Evolutionary conservation across 257 asterid genomes (phyloP), one percentile per base, ranked within the genome.

Genomic region (Capsicum chinense): DNA sequence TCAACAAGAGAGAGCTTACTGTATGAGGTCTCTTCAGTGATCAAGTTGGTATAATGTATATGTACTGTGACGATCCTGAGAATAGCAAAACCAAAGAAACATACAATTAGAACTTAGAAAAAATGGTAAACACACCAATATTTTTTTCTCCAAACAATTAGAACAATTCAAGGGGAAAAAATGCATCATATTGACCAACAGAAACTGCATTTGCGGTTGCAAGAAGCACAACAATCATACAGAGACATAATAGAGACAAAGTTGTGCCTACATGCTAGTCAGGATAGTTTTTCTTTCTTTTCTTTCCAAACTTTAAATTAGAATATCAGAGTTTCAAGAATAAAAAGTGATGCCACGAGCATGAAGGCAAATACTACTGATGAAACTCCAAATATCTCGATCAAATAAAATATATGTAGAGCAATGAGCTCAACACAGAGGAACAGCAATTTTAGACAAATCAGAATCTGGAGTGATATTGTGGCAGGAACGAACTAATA

Each of bases 1-100:
- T 97, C 99, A 87, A 93, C 90, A 58, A 97, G 93, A 87, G 97
- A 90, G 87, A 97, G 97, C 90, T 93, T 97, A 91, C 99, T 97
- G 84, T 93, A 91, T 84, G 86, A 84, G 66, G 89, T 93, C 90
- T 97, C 99, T 85, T 96, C 97, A 66, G 97, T 97, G 91, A 95
- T 91, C 93, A 88, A 78, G 91, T 97, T 97, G 91, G 88, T 90
- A 88, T 93, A 93, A 89, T 93, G 93, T 90, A 93, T 91, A 69
- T 97, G 98, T 87, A 93, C 85, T 84, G 91, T 90, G 89, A 97
- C 91, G 85, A 97, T 87, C 97, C 99, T 97, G 91, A 87, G 85
- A 89, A 89, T 47, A 14, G 64, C 47, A 82, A 73, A 67, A 85
- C 86, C 70, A 62, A 39, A 79, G 83, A 80, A 58, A 81, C 70